A percentile compares a stretch with the other conserved stretches of the same genome.
phyloP scores from a whole-genome alignment of 371 early-diverging fungal genomes.

The Mortierella sp. region DNA sequence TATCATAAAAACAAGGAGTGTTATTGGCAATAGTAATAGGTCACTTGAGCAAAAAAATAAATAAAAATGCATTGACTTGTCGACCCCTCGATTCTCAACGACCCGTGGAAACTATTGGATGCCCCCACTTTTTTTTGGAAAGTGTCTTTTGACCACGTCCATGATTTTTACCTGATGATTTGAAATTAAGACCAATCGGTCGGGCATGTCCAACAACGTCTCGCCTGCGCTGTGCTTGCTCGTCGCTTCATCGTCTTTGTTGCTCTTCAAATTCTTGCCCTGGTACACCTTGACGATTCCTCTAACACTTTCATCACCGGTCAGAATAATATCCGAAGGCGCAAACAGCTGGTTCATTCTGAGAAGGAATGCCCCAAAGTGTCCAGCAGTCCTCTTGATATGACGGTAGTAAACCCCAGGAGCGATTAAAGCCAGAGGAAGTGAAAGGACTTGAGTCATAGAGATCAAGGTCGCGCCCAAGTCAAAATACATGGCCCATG shows the following conservation, averaged over 20 bases:
- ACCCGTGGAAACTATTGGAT: no score
- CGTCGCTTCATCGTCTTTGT: slow-evolving; percentile 16
- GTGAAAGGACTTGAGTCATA: slow-evolving; percentile 41
- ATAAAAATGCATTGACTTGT: slow-evolving; percentile 6
- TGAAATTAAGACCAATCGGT: slow-evolving; percentile 70
- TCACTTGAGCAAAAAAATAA: not conserved
- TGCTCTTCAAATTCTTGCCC: slow-evolving; percentile 19
- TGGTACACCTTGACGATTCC: slow-evolving; percentile 40
- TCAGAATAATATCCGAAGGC: slow-evolving; percentile 71
- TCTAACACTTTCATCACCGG: slow-evolving; percentile 63
- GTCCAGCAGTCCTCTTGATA: slow-evolving; percentile 67
- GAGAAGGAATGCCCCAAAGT: slow-evolving; percentile 73
- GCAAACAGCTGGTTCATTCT: slow-evolving; percentile 74
- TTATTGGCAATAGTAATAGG: not conserved
- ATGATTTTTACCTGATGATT: slow-evolving; percentile 79
- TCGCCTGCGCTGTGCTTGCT: slow-evolving; percentile 44
- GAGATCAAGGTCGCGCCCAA: slow-evolving; percentile 47
- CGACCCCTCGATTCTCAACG: not conserved
- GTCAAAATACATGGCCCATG: slow-evolving; percentile 49
- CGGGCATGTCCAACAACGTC: slow-evolving; percentile 60
- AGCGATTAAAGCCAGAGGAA: slow-evolving; percentile 35
- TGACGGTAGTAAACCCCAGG: slow-evolving; percentile 60
- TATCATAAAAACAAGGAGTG: slow-evolving; percentile 22
- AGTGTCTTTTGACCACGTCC: not conserved
- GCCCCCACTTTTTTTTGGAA: slow-evolving; percentile 2